Base-by-base conservation (phyloP, 176 grass and related monocot genomes). In the Cocos nucifera region DNA sequence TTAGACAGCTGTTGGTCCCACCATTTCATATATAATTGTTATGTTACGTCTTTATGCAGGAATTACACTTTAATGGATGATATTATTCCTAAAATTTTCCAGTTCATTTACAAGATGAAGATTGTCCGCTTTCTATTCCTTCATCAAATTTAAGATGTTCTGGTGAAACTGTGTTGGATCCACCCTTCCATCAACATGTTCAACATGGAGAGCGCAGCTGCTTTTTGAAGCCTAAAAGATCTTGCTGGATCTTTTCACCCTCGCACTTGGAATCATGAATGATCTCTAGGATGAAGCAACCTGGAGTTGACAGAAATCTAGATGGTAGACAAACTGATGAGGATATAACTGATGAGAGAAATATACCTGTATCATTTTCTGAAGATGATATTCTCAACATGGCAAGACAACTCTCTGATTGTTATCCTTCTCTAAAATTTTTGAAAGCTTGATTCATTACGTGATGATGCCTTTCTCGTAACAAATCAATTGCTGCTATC, bases 341-440 rank as follows among this genome's bases (percentile, higher is more conserved):
- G 26, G 58, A 29, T 61, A 18, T n/a, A 61, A 17, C 5, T 61
- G 58, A 61, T 61, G 4, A 17, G 27, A 30, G 58, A 61, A n/a
- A 30, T 18, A 35, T 29, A 28, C 22, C 58, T 35, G 17, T 5
- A 29, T 61, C 58, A 61, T n/a, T 61, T 17, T 61, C 25, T 2
- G 27, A 61, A 17, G 58, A 61, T 17, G 58, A 61, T 61, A 61
- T 61, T 30, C 58, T 61, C 27, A 22, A 61, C 32, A 61, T 35
- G 58, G 58, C 35, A 61, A 9, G 32, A 10, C 32, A 35, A 35
- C 32, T 1, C 1, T 35, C 6, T 8, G 1, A 35, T 10, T 35
- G 32, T 35, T 35, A 10, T 35, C 32, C 1, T 35, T 35, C 32
- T 35, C 8, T 10, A 35, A 35, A 35, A 10, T 35, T 35, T 35